Evolutionary conservation across 1,139 yeast species (phyloP).

Genomic region (Pichiaceae sp.): DNA sequence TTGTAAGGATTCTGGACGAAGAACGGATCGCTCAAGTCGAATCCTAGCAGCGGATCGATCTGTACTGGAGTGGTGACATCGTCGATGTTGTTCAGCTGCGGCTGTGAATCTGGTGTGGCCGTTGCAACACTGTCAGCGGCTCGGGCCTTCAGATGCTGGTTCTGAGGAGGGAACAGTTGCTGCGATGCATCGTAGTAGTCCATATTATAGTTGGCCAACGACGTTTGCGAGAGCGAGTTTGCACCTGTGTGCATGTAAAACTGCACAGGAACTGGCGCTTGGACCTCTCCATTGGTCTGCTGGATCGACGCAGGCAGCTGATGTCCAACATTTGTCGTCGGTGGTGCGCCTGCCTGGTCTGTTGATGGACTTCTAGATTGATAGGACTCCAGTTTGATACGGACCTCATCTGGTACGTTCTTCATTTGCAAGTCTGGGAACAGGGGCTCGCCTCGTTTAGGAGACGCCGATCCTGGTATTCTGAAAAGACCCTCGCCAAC

Average conservation of each 20-base stretch:
- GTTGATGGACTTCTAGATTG: background rate
- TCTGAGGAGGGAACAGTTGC: slow-evolving; percentile 15
- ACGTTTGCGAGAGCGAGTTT: slow-evolving; percentile 16
- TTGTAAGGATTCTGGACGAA: slow-evolving; percentile 23
- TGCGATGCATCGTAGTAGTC: slow-evolving; percentile 15
- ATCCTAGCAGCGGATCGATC: slow-evolving; percentile 21
- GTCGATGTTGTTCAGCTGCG: background rate
- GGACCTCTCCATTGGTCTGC: background rate
- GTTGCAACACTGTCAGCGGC: no score
- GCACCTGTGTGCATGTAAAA: slow-evolving; percentile 1
- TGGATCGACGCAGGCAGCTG: background rate
- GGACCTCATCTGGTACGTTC: slow-evolving; percentile 9
- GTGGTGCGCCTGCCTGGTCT: background rate
- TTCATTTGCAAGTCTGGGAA: slow-evolving; percentile 9
- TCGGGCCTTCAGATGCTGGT: no score
- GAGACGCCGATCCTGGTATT: no score
- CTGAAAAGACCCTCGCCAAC: no score
- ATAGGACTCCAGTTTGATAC: background rate
- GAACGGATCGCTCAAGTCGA: slow-evolving; percentile 24
- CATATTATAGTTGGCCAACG: slow-evolving; percentile 11
- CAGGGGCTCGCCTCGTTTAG: background rate
- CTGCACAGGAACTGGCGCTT: background rate
- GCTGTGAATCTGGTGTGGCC: slow-evolving; percentile 1
- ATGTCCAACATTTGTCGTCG: background rate
- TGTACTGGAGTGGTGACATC: background rate